Percentiles rank a stretch among this genome's conserved stretches.
Conservation (phyloP, 805 yeast genomes). For the Saccharomycopsis microspora region DNA sequence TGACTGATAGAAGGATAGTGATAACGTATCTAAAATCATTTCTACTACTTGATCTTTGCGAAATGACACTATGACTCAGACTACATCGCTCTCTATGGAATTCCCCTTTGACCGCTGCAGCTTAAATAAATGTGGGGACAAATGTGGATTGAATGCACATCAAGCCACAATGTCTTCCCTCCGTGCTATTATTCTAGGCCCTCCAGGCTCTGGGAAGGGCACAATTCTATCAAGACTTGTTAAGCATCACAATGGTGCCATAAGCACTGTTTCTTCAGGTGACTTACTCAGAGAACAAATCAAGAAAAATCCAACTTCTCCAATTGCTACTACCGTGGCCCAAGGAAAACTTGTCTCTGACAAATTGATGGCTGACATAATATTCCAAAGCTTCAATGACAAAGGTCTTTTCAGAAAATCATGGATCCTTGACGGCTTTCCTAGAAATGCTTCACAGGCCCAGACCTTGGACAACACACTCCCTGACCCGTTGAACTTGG, state of each 20-base stretch:
- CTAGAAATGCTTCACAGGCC: conserved; percentile 74
- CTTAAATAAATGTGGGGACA: no score
- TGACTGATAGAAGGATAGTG: no score
- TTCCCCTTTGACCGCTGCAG: no score
- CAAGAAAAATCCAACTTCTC: conserved; percentile 41
- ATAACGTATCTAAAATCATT: no score
- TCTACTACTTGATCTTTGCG: no score
- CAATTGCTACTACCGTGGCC: conserved; percentile 45
- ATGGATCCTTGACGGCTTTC: conserved; percentile 89
- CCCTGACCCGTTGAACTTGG: conserved; percentile 42
- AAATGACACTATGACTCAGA: no score
- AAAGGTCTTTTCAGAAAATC: conserved; percentile 36
- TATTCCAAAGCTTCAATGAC: conserved; percentile 35
- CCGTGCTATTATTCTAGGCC: conserved; percentile 70
- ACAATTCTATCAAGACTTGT: conserved; percentile 66
- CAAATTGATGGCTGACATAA: conserved; percentile 45
- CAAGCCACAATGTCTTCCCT: conserved; percentile 18
- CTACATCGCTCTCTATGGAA: no score
- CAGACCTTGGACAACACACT: conserved; percentile 37
- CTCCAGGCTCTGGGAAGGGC: conserved; percentile 96
- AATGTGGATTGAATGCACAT: no score
- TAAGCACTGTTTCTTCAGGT: conserved; percentile 69
- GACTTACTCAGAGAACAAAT: conserved; percentile 70
- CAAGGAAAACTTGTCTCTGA: conserved; percentile 72
- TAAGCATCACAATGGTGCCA: conserved; percentile 33